Evolutionary conservation across 2,329 filamentous ascomycete genomes (phyloP).

Genomic region (Colletotrichum aenigma): DNA sequence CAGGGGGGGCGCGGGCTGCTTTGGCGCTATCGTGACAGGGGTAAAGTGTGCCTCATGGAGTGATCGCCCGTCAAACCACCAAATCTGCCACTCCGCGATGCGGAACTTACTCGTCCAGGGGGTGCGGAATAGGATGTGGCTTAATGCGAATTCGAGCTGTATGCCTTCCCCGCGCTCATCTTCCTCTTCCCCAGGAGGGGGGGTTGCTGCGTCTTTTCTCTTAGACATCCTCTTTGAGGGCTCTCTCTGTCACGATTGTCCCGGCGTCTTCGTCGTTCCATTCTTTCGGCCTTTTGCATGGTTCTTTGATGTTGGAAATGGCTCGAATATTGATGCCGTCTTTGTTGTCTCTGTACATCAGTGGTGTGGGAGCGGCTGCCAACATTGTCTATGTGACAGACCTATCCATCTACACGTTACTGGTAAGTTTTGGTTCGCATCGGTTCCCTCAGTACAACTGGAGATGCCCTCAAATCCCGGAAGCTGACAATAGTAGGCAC

Average conservation of each 20-base stretch:
- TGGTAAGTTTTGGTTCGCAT: constrained; percentile 34
- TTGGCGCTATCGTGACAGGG: constrained; percentile 6
- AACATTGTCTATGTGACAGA: constrained; percentile 50
- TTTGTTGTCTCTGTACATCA: neutral
- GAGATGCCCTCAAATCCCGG: neutral
- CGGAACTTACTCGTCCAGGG: neutral
- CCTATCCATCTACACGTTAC: constrained; percentile 42
- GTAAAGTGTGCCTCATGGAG: neutral
- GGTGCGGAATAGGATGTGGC: neutral
- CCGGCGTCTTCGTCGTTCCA: neutral
- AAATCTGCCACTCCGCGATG: neutral
- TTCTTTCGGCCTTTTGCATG: neutral
- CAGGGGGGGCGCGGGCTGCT: neutral
- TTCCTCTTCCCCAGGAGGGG: neutral
- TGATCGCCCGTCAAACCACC: constrained; percentile 2
- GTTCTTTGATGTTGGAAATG: neutral
- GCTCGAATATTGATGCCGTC: neutral
- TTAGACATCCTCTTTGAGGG: neutral
- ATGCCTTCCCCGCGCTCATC: neutral
- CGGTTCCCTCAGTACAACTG: neutral
- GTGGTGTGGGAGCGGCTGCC: neutral
- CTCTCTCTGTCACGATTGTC: neutral
- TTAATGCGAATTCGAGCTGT: neutral
- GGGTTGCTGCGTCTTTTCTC: neutral
- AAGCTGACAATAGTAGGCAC: constrained; percentile 40